phyloP scores from a whole-genome alignment of 441 rosid genomes.

The Hura crepitans region DNA sequence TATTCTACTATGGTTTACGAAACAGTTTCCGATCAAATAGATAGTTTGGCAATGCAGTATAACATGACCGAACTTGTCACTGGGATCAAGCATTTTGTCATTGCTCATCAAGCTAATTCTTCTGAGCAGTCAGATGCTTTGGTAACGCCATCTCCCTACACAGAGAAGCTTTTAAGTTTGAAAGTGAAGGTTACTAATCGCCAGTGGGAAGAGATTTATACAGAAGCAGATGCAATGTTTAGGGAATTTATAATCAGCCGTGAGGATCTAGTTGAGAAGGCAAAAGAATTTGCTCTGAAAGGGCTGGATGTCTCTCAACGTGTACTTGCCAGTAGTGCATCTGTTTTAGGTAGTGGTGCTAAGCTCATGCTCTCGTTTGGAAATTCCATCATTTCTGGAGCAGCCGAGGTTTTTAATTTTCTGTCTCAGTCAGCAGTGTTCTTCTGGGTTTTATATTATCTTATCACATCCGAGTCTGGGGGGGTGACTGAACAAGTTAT shows the following conservation, averaged over 20 bases:
- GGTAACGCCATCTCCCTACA: slow-evolving; percentile 60
- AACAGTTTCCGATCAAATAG: slow-evolving; percentile 78
- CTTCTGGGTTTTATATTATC: slow-evolving; percentile 76
- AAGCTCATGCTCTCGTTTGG: slow-evolving; percentile 62
- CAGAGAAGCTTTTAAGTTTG: slow-evolving; percentile 67
- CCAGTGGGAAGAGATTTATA: slow-evolving; percentile 78
- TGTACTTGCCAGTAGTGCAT: slow-evolving; percentile 63
- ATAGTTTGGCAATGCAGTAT: slow-evolving; percentile 82
- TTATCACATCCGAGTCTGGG: slow-evolving; percentile 88
- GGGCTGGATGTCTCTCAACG: slow-evolving; percentile 75
- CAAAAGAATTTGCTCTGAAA: slow-evolving; percentile 71
- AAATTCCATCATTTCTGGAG: slow-evolving; percentile 67
- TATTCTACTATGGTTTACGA: slow-evolving; percentile 66
- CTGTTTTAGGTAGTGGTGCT: slow-evolving; percentile 68
- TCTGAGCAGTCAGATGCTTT: slow-evolving; percentile 48
- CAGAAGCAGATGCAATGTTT: slow-evolving; percentile 67
- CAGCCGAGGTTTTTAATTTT: slow-evolving; percentile 88
- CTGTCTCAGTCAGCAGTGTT: slow-evolving; percentile 77
- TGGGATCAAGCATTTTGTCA: slow-evolving; percentile 78
- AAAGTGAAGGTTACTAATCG: slow-evolving; percentile 46
- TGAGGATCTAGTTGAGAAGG: slow-evolving; percentile 79
- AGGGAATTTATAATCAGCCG: slow-evolving; percentile 70
- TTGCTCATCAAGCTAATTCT: slow-evolving; percentile 43
- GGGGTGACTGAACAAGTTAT: slow-evolving; percentile 95
- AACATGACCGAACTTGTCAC: slow-evolving; percentile 85